Base-by-base conservation (phyloP, 2,329 filamentous ascomycete genomes). In the Stagonosporopsis rhizophila region DNA sequence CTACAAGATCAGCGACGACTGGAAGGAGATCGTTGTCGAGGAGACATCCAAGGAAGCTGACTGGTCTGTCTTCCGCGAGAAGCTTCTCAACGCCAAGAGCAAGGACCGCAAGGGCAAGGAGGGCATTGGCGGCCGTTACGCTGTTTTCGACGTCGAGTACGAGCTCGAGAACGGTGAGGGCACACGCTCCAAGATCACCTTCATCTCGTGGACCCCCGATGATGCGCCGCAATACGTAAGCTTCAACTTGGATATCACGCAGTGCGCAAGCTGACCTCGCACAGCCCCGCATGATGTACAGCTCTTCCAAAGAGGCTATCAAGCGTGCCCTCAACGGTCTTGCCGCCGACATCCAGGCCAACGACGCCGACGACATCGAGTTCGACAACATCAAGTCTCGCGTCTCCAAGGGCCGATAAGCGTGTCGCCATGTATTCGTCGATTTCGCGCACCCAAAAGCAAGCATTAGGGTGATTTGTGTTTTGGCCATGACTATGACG, bases 251-350 rank as follows among this genome's bases (percentile, higher is more conserved):
- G 9, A 22, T 17, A 19, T 4, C 14, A 32, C 30, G 15, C n/a
- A 42, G 15, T 15, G 28, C 20, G 22, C 4, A 5, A 34, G 44
- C 65, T 71, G 39, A 71, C 49, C 3, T n/a, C 1, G 20, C 8
- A 55, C 66, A 92, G 90, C 84, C 89, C 79, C 92, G 92, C 84
- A 95, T 95, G 91, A 85, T 92, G 78, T 95, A 94, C 83, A 89
- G 90, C 70, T 90, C 91, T 48, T 95, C 91, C 79, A 95, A 94
- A 83, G 89, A 93, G 71, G 89, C 89, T 58, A 85, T 95, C 67
- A 94, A 92, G 85, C 88, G 88, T 78, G 79, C 89, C 46, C 85
- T 95, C 62, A 90, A 86, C 74, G 90, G 90, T 62, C 81, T 94
- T 68, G 89, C 88, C 59, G 80, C 82, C 69, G 90, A 94, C 77